Percentiles rank a stretch among this genome's conserved stretches.
Evolutionary conservation across 768 basidiomycete species (phyloP).

Genomic region (Suillus hirtellus): DNA sequence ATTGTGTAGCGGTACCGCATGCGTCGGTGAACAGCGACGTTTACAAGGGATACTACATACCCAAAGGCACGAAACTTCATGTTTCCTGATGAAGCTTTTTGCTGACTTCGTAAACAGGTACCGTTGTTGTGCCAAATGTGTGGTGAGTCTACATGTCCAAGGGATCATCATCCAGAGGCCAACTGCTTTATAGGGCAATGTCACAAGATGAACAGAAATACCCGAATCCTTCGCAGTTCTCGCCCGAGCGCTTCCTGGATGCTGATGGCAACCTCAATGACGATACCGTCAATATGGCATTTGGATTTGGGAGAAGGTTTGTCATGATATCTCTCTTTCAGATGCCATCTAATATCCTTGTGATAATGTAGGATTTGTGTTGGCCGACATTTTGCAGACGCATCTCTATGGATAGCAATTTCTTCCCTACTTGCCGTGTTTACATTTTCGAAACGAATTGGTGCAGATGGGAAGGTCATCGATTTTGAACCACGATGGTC

Average conservation of each 20-base stretch:
- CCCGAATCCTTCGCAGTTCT: conserved; percentile 33
- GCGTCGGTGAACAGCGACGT: conserved; percentile 22
- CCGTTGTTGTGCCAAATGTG: conserved; percentile 28
- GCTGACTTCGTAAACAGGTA: conserved; percentile 18
- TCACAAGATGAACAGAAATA: conserved; percentile 34
- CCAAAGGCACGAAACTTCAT: conserved; percentile 18
- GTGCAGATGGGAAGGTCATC: conserved; percentile 24
- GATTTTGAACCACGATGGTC: conserved; percentile 21
- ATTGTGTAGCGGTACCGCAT: conserved; percentile 20
- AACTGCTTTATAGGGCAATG: conserved; percentile 30
- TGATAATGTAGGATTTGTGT: conserved; percentile 21
- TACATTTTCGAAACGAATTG: conserved; percentile 25
- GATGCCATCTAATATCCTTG: not conserved
- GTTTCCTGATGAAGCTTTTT: not conserved
- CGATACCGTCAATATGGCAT: conserved; percentile 22
- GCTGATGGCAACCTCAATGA: conserved; percentile 21
- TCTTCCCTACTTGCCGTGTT: conserved; percentile 31
- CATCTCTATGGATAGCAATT: conserved; percentile 30
- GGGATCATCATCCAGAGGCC: not conserved
- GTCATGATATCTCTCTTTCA: not conserved
- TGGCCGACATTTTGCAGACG: conserved; percentile 27
- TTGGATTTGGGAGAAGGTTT: conserved; percentile 31
- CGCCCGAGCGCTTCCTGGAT: conserved; percentile 32
- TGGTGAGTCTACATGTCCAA: conserved; percentile 21
- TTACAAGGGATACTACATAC: conserved; percentile 30